phyloP scores from a whole-genome alignment of 164 flowering plant species.

The Vitis amurensis region DNA sequence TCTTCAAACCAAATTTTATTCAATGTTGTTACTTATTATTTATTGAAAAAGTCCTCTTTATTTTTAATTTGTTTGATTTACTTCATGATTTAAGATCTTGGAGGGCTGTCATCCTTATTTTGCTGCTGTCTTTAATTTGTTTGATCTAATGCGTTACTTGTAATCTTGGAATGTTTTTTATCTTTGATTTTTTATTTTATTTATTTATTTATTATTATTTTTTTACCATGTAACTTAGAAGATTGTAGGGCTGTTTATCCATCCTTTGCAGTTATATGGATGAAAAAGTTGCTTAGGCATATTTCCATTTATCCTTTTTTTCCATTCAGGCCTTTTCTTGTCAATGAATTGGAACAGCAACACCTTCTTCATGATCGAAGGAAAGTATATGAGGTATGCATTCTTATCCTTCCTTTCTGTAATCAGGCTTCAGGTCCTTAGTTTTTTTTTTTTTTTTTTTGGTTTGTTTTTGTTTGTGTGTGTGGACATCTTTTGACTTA shows the following conservation, averaged over 20 bases:
- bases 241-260: not conserved
- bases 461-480: conserved; percentile 8
- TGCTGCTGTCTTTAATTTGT: too few species aligned
- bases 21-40: too few species aligned
- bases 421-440: not conserved
- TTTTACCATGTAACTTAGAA: too few species aligned
- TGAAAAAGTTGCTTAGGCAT: not conserved
- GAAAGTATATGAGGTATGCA: conserved; percentile 92
- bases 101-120: too few species aligned
- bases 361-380: conserved; percentile 96
- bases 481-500: not conserved
- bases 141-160: too few species aligned
- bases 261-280: not conserved
- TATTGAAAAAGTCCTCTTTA: not conserved
- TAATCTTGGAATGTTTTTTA: too few species aligned
- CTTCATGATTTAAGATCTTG: not conserved
- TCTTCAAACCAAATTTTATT: too few species aligned
- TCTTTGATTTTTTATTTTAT: too few species aligned
- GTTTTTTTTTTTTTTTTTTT: not conserved
- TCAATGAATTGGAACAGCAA: conserved; percentile 86
- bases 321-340: conserved; percentile 78
- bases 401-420: not conserved
- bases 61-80: not conserved
- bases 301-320: conserved; percentile 3
- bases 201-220: too few species aligned